Percentiles rank a stretch among this genome's conserved stretches.
phyloP scores from a whole-genome alignment of 2,329 filamentous ascomycete genomes.

The Aaosphaeria pasadenensis region DNA sequence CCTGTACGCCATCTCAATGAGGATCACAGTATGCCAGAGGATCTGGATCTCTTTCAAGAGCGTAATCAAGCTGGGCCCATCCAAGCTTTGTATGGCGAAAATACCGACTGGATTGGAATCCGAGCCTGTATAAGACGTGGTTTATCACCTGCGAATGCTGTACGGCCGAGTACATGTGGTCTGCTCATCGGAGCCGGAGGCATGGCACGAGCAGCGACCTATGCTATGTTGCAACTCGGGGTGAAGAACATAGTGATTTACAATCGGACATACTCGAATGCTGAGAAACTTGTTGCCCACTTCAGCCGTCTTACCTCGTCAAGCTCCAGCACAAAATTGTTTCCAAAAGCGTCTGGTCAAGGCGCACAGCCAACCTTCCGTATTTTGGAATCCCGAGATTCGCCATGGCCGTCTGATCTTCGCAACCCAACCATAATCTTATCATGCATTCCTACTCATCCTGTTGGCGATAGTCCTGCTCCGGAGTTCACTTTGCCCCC shows the following conservation, averaged over 20 bases:
- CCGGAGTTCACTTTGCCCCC: slow-evolving; percentile 68
- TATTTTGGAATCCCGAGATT: slow-evolving; percentile 57
- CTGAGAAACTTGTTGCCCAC: slow-evolving; percentile 64
- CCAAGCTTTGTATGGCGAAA: slow-evolving; percentile 71
- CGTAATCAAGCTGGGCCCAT: slow-evolving; percentile 65
- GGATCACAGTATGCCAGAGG: slow-evolving; percentile 57
- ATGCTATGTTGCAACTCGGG: slow-evolving; percentile 74
- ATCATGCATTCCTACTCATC: slow-evolving; percentile 72
- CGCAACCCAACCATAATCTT: slow-evolving; percentile 70
- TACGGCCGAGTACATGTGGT: slow-evolving; percentile 51
- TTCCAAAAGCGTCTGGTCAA: slow-evolving; percentile 12
- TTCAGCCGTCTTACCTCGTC: slow-evolving; percentile 56
- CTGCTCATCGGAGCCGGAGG: slow-evolving; percentile 62
- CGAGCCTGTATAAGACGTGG: slow-evolving; percentile 69
- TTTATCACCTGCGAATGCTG: slow-evolving; percentile 66
- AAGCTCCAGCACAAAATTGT: slow-evolving; percentile 12
- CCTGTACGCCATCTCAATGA: slow-evolving; percentile 62
- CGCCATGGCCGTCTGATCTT: slow-evolving; percentile 63
- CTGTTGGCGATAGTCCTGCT: slow-evolving; percentile 60
- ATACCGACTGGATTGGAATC: slow-evolving; percentile 80
- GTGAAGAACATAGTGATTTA: slow-evolving; percentile 73
- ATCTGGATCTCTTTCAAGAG: slow-evolving; percentile 51
- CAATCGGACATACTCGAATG: slow-evolving; percentile 68
- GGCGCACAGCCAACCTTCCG: slow-evolving; percentile 48
- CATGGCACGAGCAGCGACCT: slow-evolving; percentile 76